Evolutionary conservation across 1,284 basidiomycete genomes (phyloP), one percentile per base, ranked within the genome.

Genomic region (Ceratorhiza oryzae-sativae): DNA sequence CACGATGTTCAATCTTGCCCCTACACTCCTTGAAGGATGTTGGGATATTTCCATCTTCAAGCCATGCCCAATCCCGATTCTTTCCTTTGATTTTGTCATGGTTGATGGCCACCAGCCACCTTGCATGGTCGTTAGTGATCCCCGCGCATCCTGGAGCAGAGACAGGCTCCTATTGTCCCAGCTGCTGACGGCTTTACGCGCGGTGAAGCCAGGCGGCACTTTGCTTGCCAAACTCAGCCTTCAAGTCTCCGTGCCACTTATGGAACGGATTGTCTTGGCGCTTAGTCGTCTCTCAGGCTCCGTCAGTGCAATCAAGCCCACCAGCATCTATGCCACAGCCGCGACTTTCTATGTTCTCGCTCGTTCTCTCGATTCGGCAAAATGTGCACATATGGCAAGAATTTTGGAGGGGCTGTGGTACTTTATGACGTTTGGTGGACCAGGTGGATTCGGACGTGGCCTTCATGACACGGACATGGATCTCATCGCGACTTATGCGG

Each of bases 61-160:
- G 10, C 61, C 71, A 4, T 60, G 61, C 30, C 62, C 56, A 9
- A 61, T 76, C 3, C 70, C 72, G 13, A 46, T 60, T 3, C 51
- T 72, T 2, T 49, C 67, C 13, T 80, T 79, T 71, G 75, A 78
- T 62, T 74, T 82, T 23, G 80, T 81, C 12, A 72, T 81, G 20
- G 77, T 81, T 49, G 82, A 82, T 68, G 80, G 78, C 8, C 80
- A 80, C 71, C 78, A 77, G 1, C 75, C 81, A 5, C 67, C 67
- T 9, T 59, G 46, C 30, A 70, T 70, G 55, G 9, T 30, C 18
- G 12, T n/a, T 12, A 13, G 49, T 18, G 67, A 70, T 23, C 67
- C 67, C n/a, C 67, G 67, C 32, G 45, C 18, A 30, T 13, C 53
- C 23, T 80, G 80, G 62, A 78, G 74, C 39, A 32, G 60, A 20